Conservation (phyloP, 257 asterid genomes). For the Coffea eugenioides region DNA sequence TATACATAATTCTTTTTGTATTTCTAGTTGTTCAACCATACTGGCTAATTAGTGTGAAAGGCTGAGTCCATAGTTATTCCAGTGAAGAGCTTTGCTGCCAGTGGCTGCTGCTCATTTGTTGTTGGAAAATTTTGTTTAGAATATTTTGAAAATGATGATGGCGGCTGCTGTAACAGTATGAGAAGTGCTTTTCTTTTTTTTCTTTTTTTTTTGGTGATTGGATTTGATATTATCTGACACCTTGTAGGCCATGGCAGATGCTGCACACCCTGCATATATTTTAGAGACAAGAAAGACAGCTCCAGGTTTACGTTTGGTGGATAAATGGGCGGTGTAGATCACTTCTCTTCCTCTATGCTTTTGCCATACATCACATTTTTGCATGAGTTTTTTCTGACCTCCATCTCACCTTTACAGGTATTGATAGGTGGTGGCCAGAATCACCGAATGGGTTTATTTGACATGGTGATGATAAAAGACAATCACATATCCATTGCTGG, state of each 20-base stretch:
- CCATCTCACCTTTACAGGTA: constrained; percentile 44
- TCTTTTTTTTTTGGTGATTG: background rate
- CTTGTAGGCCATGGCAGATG: constrained; percentile 90
- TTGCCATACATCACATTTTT: background rate
- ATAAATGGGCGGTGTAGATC: constrained; percentile 98
- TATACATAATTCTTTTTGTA: background rate
- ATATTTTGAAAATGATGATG: background rate
- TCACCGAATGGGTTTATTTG: constrained; percentile 96
- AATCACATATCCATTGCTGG: constrained; percentile 95
- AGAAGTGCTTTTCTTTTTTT: background rate
- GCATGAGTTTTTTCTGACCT: constrained; percentile 12
- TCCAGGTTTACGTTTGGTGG: constrained; percentile 93
- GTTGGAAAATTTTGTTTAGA: background rate
- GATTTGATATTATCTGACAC: background rate
- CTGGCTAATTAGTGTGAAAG: background rate
- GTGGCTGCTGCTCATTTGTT: background rate
- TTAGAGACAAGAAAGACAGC: constrained; percentile 97
- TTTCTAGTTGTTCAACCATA: background rate
- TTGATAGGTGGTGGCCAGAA: constrained; percentile 93
- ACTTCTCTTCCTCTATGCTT: constrained; percentile 25
- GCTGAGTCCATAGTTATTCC: background rate
- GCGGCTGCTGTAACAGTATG: background rate
- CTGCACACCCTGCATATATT: constrained; percentile 84
- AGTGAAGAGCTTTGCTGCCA: background rate
- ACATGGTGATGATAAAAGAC: constrained; percentile 98